Base-by-base conservation (phyloP, 176 grass and related monocot species). In the Oryza coarctata region DNA sequence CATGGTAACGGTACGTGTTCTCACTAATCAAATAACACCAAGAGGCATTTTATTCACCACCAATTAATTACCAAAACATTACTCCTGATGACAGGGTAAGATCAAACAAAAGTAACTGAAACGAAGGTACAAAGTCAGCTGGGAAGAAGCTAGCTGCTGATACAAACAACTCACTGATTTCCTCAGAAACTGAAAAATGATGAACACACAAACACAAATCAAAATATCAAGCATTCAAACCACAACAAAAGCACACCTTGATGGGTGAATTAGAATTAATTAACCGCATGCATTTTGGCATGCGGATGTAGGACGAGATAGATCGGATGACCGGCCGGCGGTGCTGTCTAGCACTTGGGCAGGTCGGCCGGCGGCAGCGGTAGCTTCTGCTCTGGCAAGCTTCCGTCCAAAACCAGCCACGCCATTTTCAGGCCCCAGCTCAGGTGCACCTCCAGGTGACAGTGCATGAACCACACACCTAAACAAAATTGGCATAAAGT, bases 391-490 rank as follows among this genome's bases (percentile, higher is more conserved):
- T 65, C 63, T 1, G 68, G 68, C 3, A 40, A 25, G 20, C 7
- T 65, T 27, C 84, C 84, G 2, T 86, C 66, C 31, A 14, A 17
- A 2, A 86, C 76, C 14, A 74, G 0, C 41, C 65, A 80, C 11
- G 84, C 84, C 84, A 86, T 86, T 44, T 63, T 66, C 4, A 86
- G 28, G 0, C 84, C 84, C 84, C 76, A 86, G 0, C 66, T 80
- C 0, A 76, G 62, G 68, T 86, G 76, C 20, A 80, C 84, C 68
- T 86, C 84, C 31, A 86, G 39, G 49, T 80, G 84, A 15, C 84
- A 86, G 44, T 86, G 84, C 84, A 86, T 77, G 76, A 86, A 86
- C 84, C 84, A 86, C 15, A 80, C 84, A 79, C 84, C 83, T 86
- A 55, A 4, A 3, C 1, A 66, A 0, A 41, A 41, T 41, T 41